Evolutionary conservation across 352 stramenopile species (phyloP), one percentile per base, ranked within the genome.

Genomic region (Pythium vanterpoolii): DNA sequence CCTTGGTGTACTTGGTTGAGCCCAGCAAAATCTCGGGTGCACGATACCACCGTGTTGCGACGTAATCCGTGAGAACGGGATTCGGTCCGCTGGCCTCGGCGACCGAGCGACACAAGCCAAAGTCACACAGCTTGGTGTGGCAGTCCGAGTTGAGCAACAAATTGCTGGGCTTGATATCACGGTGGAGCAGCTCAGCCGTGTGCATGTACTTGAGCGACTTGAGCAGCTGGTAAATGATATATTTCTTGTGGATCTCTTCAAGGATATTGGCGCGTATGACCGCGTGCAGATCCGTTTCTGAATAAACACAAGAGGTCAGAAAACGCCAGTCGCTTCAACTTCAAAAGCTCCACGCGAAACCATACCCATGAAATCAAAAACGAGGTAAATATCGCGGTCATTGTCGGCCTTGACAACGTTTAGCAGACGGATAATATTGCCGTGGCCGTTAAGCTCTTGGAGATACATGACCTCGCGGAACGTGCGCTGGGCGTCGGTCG

Each of bases 201-300:
- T 99, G 96, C 79, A 98, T 94, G 73, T 96, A 98, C 75, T 98
- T 98, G 50, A 99, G 85, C 27, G 93, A 94, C 69, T 97, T 97
- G 48, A 98, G 74, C 40, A 98, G 69, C 71, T 99, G 96, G 64
- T 98, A 99, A 30, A 97, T 95, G 40, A 99, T 97, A 64, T 98
- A 98, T 71, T 98, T 97, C 67, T 98, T 98, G 77, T 99, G 96
- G 24, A 98, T 97, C 50, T 98, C 90, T 66, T 98, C 88, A 33
- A 98, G 69, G 34, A 98, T 98, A 56, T 97, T 94, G 53, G 89
- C 91, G 66, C 93, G 84, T 74, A 98, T 98, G 33, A 98, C 93
- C 10, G 92, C 90, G 76, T 98, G 89, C 34, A 99, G 72, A 72
- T 98, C 95, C 39, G 93, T 98, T 70, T 98, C 92, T 96, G 69